Base-by-base conservation (phyloP, 2,329 filamentous ascomycete genomes). In the Aspergillus brasiliensis region DNA sequence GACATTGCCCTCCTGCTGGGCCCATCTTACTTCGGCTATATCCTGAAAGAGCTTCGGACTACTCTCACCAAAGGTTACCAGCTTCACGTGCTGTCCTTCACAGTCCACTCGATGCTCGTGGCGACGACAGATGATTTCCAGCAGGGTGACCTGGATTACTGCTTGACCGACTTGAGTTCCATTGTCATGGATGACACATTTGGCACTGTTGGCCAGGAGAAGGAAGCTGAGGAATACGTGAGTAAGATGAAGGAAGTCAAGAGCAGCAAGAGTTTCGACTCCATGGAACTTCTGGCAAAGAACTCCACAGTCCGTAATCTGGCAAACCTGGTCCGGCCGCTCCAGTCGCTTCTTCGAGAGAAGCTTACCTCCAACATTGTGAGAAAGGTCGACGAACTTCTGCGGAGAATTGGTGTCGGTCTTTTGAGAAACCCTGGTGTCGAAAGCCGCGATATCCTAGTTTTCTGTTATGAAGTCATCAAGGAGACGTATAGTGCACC, bases 101-200 rank as follows among this genome's bases (percentile, higher is more conserved):
- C 95, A 0, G 86, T 99, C 73, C 95, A 99, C 77, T 91, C 92
- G 0, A 91, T 99, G 53, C 81, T 99, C 19, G 86, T 97, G 10
- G 84, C 87, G 5, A 86, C 89, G 8, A 86, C 89, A 10, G 88
- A 91, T 8, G 82, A 86, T 2, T 90, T 92, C 69, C 82, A 86
- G 42, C 88, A 92, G 17, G 95, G 96, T 23, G 92, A 94, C 67
- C 80, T 99, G 28, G 92, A 99, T 71, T 93, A 97, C 72, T 97
- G 93, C 70, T 81, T 97, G 8, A 80, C 85, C 3, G 84, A 89
- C 10, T 87, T 98, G 46, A 88, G 96, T 48, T 84, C 86, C 1
- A 86, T 99, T 46, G 89, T 98, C 64, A 95, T 99, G 91, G 95
- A 99, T 70, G 96, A 99, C 72, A 95, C 96, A 11, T 99, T 99